A percentile compares a stretch with the other conserved stretches of the same genome.
These are phyloP conservation scores for Neurospora crassa DNA, from an alignment of 2,329 filamentous ascomycete genomes.

Conservation along the genomic window DNA sequence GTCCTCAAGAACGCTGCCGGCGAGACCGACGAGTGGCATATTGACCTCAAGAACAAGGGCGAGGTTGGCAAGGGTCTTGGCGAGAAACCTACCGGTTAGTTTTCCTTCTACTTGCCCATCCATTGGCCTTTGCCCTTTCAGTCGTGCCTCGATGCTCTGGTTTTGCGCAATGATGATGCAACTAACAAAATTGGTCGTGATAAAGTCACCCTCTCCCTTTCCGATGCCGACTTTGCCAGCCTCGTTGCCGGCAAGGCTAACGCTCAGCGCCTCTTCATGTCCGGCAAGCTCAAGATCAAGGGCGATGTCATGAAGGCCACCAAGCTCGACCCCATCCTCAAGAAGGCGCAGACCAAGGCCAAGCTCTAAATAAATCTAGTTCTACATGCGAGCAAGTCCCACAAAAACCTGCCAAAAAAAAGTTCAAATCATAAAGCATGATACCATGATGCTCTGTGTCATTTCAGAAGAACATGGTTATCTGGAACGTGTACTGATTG, in stretches of 20 bases:
- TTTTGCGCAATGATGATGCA: neutral
- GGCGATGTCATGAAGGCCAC: conserved; percentile 98
- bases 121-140: neutral
- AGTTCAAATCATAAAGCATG: neutral
- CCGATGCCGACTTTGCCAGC: conserved; percentile 77
- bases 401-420: neutral
- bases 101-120: neutral
- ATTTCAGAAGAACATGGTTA: neutral
- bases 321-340: conserved; percentile 86
- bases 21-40: conserved; percentile 79
- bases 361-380: conserved; percentile 55
- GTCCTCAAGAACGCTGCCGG: conserved; percentile 80
- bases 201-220: conserved; percentile 73
- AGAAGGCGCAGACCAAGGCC: conserved; percentile 75
- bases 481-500: neutral
- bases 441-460: neutral
- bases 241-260: conserved; percentile 83
- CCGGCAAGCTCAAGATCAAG: conserved; percentile 97
- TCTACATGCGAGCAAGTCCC: neutral
- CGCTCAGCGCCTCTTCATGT: conserved; percentile 93
- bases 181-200: neutral
- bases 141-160: neutral
- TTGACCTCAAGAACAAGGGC: conserved; percentile 89
- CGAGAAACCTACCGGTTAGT: conserved; percentile 73
- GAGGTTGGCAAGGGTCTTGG: conserved; percentile 69